Evolutionary conservation across 2,329 filamentous ascomycete species (phyloP).

Genomic region (Claviceps africana): DNA sequence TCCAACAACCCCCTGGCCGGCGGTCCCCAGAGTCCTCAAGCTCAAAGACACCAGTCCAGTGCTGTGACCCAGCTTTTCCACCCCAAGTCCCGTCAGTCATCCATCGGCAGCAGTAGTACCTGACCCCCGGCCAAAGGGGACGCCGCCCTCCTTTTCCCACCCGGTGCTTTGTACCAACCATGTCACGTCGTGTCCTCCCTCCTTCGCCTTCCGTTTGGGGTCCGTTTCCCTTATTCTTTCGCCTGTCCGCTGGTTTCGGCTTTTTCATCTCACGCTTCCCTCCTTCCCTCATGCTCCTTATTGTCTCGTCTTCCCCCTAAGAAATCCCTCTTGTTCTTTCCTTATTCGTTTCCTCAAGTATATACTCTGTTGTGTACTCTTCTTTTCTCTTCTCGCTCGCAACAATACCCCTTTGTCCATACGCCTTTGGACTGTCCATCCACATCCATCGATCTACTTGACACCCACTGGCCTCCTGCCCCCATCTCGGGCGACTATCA

Average conservation of each 20-base stretch:
- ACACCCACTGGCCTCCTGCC: neutral
- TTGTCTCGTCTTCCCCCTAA: neutral
- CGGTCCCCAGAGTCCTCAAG: too few species aligned
- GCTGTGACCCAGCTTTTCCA: too few species aligned
- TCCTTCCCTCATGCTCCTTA: constrained; percentile 3
- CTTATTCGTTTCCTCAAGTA: neutral
- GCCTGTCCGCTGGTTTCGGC: constrained; percentile 4
- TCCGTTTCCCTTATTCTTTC: constrained; percentile 6
- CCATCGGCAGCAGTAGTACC: too few species aligned
- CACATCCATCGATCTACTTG: neutral
- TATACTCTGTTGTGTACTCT: neutral
- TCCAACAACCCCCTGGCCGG: too few species aligned
- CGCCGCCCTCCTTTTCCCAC: constrained; percentile 6
- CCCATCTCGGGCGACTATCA: neutral
- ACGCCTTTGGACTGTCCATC: neutral
- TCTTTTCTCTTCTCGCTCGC: neutral
- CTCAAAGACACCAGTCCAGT: too few species aligned
- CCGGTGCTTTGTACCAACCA: constrained; percentile 4
- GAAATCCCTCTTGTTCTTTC: constrained; percentile 1
- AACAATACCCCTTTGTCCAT: constrained; percentile 1
- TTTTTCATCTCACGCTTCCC: constrained; percentile 5
- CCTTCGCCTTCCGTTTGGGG: constrained; percentile 6
- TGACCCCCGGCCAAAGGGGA: constrained; percentile 5
- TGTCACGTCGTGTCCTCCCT: constrained; percentile 3
- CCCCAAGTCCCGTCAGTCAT: too few species aligned